phyloP scores from a whole-genome alignment of 768 basidiomycete genomes.

The Hygrophorus pudorinus region DNA sequence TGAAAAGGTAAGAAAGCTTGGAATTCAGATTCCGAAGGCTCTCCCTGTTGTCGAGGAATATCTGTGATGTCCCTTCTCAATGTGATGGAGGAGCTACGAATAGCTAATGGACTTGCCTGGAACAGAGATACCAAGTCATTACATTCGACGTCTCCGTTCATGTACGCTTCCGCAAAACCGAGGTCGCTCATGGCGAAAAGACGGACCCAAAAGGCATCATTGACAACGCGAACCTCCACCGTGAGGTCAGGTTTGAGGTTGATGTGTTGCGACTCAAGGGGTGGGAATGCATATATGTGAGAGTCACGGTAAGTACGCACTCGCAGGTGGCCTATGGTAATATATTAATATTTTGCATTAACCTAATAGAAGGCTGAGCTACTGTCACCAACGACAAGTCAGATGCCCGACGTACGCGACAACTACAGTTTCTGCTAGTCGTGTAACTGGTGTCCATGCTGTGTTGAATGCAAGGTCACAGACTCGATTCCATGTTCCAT shows the following conservation, averaged over 20 bases:
- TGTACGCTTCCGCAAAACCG: conserved; percentile 69
- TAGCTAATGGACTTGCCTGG: conserved; percentile 36
- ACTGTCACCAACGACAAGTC: background rate
- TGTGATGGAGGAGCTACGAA: background rate
- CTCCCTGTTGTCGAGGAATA: conserved; percentile 50
- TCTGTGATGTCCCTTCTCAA: conserved; percentile 24
- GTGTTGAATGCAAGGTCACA: conserved; percentile 30
- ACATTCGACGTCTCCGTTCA: conserved; percentile 69
- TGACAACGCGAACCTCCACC: conserved; percentile 38
- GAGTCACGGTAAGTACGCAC: conserved; percentile 35
- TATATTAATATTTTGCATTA: conserved; percentile 38
- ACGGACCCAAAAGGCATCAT: conserved; percentile 49
- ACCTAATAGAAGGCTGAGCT: conserved; percentile 15
- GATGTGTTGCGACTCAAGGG: conserved; percentile 10
- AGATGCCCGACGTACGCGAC: conserved; percentile 27
- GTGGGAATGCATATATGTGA: conserved; percentile 36
- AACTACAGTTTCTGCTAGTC: conserved; percentile 35
- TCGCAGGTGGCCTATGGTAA: conserved; percentile 36
- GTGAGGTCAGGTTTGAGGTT: conserved; percentile 17
- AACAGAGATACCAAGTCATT: conserved; percentile 57
- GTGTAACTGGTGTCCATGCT: conserved; percentile 33
- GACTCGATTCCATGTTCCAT: conserved; percentile 31
- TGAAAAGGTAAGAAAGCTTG: conserved; percentile 41
- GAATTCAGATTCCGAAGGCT: conserved; percentile 41
- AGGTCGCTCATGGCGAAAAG: conserved; percentile 53